Percentiles rank a stretch among this genome's conserved stretches.
These are phyloP conservation scores for Rhodotorula glutinis DNA, from an alignment of 1,284 basidiomycete genomes.

Conservation along the genomic window DNA sequence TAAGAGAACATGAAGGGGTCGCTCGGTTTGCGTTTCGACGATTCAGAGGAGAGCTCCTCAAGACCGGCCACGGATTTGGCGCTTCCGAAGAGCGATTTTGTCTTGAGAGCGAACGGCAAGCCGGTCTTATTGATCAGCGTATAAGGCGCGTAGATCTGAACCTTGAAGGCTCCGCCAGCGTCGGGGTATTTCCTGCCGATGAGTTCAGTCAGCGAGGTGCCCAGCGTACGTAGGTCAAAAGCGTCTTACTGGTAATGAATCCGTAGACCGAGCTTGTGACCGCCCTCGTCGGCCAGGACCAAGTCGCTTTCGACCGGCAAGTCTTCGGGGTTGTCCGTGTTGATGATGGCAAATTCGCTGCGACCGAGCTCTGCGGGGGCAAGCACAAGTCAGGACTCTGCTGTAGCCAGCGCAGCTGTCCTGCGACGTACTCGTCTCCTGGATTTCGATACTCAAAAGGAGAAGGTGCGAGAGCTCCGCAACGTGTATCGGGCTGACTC, in stretches of 20 bases:
- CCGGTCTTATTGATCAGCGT: conserved; percentile 92
- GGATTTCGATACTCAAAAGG: conserved; percentile 82
- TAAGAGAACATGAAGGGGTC: conserved; percentile 71
- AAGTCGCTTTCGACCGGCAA: conserved; percentile 76
- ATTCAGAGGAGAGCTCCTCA: conserved; percentile 54
- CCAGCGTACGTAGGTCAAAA: no score
- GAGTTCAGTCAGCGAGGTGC: conserved; percentile 48
- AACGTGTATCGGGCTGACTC: conserved; percentile 94
- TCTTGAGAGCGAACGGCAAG: conserved; percentile 73
- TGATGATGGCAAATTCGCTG: conserved; percentile 98
- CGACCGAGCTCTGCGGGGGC: conserved; percentile 73
- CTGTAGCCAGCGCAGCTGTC: no score
- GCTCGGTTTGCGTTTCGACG: conserved; percentile 41
- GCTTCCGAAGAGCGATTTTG: conserved; percentile 68
- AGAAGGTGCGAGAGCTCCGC: conserved; percentile 92
- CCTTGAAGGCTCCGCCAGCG: conserved; percentile 96
- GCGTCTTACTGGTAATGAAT: conserved; percentile 78
- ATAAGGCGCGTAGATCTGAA: conserved; percentile 93
- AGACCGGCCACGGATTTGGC: conserved; percentile 85
- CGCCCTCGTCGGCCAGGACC: conserved; percentile 69
- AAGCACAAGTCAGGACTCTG: no score
- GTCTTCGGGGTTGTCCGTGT: conserved; percentile 86
- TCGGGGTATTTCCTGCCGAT: conserved; percentile 63
- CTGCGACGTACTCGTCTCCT: conserved; percentile 70
- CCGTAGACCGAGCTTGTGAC: conserved; percentile 74